Evolutionary conservation across 2,329 filamentous ascomycete genomes (phyloP), one percentile per base, ranked within the genome.

Genomic region (Alternaria atra): DNA sequence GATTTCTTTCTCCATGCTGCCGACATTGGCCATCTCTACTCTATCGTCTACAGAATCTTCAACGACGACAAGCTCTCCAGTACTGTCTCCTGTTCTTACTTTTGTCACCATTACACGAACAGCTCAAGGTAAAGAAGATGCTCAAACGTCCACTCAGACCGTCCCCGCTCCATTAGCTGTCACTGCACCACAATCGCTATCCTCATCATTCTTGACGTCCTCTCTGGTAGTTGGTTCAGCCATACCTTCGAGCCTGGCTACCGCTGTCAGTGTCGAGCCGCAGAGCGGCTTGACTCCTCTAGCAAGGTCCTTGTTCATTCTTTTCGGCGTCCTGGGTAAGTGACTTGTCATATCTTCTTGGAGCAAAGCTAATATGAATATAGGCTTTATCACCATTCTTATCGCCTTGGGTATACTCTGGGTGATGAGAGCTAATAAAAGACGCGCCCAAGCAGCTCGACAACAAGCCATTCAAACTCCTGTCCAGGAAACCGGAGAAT

Each of bases 301-400:
- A 2, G 51, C 56, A 46, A 57, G 56, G 34, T 48, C 63, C 13
- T 30, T 65, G 10, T 63, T 65, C 30, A 63, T 65, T 17, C 46
- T 60, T 12, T 57, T 65, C 13, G 60, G 60, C 2, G 63, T 63
- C 0, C 39, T 63, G 10, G 63, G 63, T 63, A 37, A 44, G 44
- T 12, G 29, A 2, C 10, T 8, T 6, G 5, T 10, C 30, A n/a
- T 1, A 35, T 2, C 1, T 44, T 46, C 9, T 10, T 23, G 35
- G 6, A 47, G 13, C 8, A 17, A 32, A 10, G 17, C 56, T 58
- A 30, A 58, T 15, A 3, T 13, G 10, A 13, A 13, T 5, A 47
- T 12, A 65, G 63, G 63, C 13, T 55, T 48, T 34, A 13, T 64
- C 7, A 42, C 57, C 10, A 48, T 64, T 1, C 32, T 65, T 5